Evolutionary conservation across 1,284 basidiomycete species (phyloP), one percentile per base, ranked within the genome.

Genomic region (Cryptococcus floricola): DNA sequence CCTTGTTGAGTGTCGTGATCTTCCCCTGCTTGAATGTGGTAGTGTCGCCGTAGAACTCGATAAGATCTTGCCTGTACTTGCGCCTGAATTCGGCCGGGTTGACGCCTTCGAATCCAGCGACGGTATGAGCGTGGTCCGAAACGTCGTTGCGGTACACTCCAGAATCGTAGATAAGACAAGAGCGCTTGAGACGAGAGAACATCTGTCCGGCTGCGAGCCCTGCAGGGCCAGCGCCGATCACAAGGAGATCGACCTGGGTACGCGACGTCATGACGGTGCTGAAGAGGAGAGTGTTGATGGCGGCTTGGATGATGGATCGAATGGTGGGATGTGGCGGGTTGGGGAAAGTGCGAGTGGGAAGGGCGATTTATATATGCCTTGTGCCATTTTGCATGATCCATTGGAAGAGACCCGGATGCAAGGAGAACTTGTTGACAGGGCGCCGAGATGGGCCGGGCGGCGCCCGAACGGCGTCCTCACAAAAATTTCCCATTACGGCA

Each of bases 141-240:
- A 44, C 16, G 7, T 38, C 56, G 54, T 70, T 70, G 7, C 68
- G 59, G 52, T 68, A 70, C 16, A 54, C 12, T 8, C 60, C 61
- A 2, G 62, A 65, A 48, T 70, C 68, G 57, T 67, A 68, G 9
- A 68, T 23, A 2, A 65, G 16, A n/a, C 49, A 55, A 13, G 65
- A 48, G 16, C 68, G 59, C 10, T 57, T 58, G 7, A 66, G 50
- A 12, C 68, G 58, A 2, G 68, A 59, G 31, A 66, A 63, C 28
- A 51, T 58, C 2, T 48, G 48, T 1, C 64, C 64, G 18, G 66
- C 59, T 13, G 60, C 54, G n/a, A 70, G 60, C 28, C 68, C 68
- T 18, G 63, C 68, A 25, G 68, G 68, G n/a, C 68, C 68, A 38
- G 64, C 68, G 31, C 68, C 67, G 27, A 70, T 58, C 34, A 70